Evolutionary conservation across 2,329 filamentous ascomycete species (phyloP), one percentile per base, ranked within the genome.

Genomic region (Aspergillus tanneri): DNA sequence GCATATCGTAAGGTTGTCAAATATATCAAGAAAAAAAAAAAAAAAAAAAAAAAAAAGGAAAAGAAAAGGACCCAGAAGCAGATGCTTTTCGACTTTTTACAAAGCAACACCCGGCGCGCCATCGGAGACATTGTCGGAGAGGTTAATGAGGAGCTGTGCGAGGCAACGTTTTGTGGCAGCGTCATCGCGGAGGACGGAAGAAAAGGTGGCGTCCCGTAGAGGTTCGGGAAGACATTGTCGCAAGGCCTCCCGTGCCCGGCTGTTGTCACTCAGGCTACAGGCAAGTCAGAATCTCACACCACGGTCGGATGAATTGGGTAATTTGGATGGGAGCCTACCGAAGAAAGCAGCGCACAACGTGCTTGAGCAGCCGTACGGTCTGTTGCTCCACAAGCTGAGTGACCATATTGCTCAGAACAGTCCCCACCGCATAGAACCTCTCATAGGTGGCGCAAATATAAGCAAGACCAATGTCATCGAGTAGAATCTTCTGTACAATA

Each of bases 371-470:
- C 43, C 93, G 82, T 23, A 95, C 93, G 1, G 93, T 99, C 73
- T 99, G 93, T 66, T 96, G 92, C 72, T 99, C 93, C 30, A 97
- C 93, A 28, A 99, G 81, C 73, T 97, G 92, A 44, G 87, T 90
- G 48, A 99, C 93, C 93, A 99, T 99, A 68, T 97, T 99, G 75
- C 90, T 96, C 30, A 99, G 77, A 5, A 99, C 93, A 1, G 93
- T 99, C 5, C 93, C 93, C 4, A 99, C 93, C 6, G 93, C 93
- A 61, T 97, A 99, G 73, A 99, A 99, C 16, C 93, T 83, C 77
- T 99, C 93, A 63, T 99, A 99, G 0, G 93, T 99, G 56, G 95
- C 92, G 73, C 93, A 99, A 50, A 99, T 99, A 72, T 99, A 99
- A 64, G 93, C 93, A 54, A 99, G 80, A 3, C 93, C 93, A 62